Evolutionary conservation across 257 asterid species (phyloP).

Genomic region (Solanum phureja): DNA sequence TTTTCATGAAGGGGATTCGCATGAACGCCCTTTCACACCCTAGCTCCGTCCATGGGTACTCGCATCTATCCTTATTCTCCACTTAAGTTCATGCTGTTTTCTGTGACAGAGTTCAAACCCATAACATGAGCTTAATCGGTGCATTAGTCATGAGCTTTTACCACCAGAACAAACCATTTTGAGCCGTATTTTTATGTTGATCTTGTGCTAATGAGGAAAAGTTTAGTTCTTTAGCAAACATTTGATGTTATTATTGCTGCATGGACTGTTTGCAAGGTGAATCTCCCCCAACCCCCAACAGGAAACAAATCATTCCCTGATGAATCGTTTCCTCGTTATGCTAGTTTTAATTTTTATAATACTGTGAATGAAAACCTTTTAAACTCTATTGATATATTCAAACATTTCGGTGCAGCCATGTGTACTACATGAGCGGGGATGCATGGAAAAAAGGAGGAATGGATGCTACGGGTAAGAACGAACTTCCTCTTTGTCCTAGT

Average conservation of each 20-base stretch:
- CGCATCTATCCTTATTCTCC: not conserved
- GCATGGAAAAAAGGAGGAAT: conserved; percentile 99
- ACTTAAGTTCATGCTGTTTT: not conserved
- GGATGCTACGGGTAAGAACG: conserved; percentile 86
- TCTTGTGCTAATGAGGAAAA: not conserved
- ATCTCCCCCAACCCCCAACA: not conserved
- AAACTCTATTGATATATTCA: not conserved
- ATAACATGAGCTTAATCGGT: not conserved
- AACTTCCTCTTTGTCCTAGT: not conserved
- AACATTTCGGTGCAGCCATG: conserved; percentile 50
- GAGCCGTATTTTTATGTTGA: not conserved
- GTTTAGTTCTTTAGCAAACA: not conserved
- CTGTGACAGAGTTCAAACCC: not conserved
- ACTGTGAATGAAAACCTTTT: not conserved
- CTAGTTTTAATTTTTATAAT: not conserved
- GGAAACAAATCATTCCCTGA: not conserved
- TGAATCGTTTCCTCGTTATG: not conserved
- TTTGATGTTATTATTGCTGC: not conserved
- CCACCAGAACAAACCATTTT: not conserved
- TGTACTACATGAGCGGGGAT: conserved; percentile 99
- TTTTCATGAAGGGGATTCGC: not conserved
- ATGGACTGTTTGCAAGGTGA: not conserved
- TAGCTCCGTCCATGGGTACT: not conserved
- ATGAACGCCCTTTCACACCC: not conserved
- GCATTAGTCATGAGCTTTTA: not conserved